Conservation (phyloP, 108 stramenopile species). For the Fragilaria crotonensis region DNA sequence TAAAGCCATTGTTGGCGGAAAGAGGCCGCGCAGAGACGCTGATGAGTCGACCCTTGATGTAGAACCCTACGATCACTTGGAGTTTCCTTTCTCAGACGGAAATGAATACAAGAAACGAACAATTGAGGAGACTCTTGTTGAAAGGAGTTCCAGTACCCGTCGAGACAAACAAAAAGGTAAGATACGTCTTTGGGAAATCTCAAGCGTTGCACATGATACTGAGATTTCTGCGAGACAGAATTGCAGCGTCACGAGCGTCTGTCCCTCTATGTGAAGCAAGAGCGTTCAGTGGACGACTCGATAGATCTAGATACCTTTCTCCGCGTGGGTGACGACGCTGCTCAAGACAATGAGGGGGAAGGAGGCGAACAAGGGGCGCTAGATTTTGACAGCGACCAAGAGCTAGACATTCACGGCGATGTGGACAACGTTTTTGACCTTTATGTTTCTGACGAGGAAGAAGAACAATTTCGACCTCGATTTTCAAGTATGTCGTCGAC, state of each 20-base stretch:
- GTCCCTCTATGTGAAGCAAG: background rate
- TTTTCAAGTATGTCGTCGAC: background rate
- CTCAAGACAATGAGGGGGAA: constrained; percentile 24
- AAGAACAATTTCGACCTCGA: constrained; percentile 11
- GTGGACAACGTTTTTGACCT: constrained; percentile 26
- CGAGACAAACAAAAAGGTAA: background rate
- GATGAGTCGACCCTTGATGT: constrained; percentile 21
- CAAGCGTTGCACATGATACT: background rate
- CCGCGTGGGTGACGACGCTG: no score
- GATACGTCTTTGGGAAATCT: background rate
- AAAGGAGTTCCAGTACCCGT: background rate
- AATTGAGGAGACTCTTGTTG: constrained; percentile 46
- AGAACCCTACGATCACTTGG: constrained; percentile 51
- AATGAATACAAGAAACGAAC: constrained; percentile 61
- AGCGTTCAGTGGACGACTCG: background rate
- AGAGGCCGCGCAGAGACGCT: constrained; percentile 24
- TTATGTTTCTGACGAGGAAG: constrained; percentile 32
- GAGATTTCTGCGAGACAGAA: background rate
- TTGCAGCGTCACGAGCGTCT: background rate
- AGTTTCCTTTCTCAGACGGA: constrained; percentile 78
- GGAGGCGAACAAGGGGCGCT: constrained; percentile 30
- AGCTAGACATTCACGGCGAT: constrained; percentile 24
- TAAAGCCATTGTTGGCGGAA: constrained; percentile 50
- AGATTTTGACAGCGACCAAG: constrained; percentile 28
- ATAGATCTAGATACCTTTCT: background rate